Evolutionary conservation across 1,284 basidiomycete genomes (phyloP), one percentile per base, ranked within the genome.

Genomic region (Naganishia sp.): DNA sequence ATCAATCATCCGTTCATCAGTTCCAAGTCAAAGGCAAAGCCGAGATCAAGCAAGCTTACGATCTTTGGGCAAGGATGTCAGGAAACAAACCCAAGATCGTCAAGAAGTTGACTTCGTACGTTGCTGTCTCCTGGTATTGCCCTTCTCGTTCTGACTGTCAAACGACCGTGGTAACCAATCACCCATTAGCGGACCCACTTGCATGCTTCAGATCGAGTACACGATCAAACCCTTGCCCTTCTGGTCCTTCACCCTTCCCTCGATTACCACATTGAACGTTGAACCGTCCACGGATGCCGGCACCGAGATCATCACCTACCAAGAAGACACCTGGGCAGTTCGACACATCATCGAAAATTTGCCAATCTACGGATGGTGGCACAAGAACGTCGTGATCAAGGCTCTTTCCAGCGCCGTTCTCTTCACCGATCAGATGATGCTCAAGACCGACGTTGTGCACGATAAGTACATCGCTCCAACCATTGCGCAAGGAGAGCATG

Each of bases 21-120:
- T 61, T 61, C 58, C 41, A 61, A 21, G 58, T 61, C 47, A 61
- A 51, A 39, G 58, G 58, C 31, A 61, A 61, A 21, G 58, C 47
- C 47, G 58, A 61, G 47, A 61, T 61, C 58, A 61, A 61, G 28
- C 58, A 61, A 61, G 58, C 58, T 47, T 61, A 61, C 42, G 58
- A 61, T 50, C 35, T 61, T 23, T 61, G 58, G 58, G 47, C 58
- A 9, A 35, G 58, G n/a, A 61, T 61, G 58, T 42, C 47, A 23
- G 47, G 47, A 32, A 47, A 49, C 5, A 61, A 51, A 35, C 58
- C 58, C 23, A 49, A 42, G 39, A 61, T 61, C 35, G 6, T 51
- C 46, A 61, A 51, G n/a, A 61, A 61, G 35, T 51, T 61, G 58
- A 28, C 46, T n/a, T 61, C 58, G 58, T 61, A 31, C 17, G 58